phyloP scores from a whole-genome alignment of 345 rosid genomes.

The Hypericum perforatum region DNA sequence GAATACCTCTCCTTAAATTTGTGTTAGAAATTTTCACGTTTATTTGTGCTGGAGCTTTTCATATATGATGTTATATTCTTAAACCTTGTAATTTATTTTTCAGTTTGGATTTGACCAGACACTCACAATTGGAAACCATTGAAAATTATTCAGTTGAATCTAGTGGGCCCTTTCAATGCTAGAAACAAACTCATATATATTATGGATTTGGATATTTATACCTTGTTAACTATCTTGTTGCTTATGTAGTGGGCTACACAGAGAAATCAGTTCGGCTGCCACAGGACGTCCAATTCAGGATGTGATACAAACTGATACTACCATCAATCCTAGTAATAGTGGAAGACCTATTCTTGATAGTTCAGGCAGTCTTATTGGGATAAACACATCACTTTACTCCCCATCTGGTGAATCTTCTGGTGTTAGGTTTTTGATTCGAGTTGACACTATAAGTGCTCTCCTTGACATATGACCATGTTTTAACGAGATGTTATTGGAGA shows the following conservation, averaged over 20 bases:
- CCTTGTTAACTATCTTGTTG: slow-evolving; percentile 10
- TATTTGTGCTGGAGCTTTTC: no score
- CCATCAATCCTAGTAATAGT: slow-evolving; percentile 94
- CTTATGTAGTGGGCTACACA: slow-evolving; percentile 63
- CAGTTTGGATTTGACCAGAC: slow-evolving; percentile 98
- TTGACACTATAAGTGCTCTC: slow-evolving; percentile 70
- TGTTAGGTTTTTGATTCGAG: slow-evolving; percentile 95
- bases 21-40: no score
- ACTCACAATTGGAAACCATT: slow-evolving; percentile 58
- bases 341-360: slow-evolving; percentile 98
- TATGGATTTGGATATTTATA: no score
- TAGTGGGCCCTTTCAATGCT: background rate
- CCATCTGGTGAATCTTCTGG: slow-evolving; percentile 99
- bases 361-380: slow-evolving; percentile 81
- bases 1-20: no score
- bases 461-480: background rate
- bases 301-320: slow-evolving; percentile 97
- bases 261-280: slow-evolving; percentile 97
- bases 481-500: no score
- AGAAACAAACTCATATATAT: no score
- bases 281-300: slow-evolving; percentile 98
- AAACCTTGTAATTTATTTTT: slow-evolving; percentile 8
- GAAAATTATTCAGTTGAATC: background rate
- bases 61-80: background rate
- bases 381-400: slow-evolving; percentile 93